These are phyloP conservation scores for Talaromyces sp. DNA, from an alignment of 2,329 filamentous ascomycete species.

Conservation along the genomic window DNA sequence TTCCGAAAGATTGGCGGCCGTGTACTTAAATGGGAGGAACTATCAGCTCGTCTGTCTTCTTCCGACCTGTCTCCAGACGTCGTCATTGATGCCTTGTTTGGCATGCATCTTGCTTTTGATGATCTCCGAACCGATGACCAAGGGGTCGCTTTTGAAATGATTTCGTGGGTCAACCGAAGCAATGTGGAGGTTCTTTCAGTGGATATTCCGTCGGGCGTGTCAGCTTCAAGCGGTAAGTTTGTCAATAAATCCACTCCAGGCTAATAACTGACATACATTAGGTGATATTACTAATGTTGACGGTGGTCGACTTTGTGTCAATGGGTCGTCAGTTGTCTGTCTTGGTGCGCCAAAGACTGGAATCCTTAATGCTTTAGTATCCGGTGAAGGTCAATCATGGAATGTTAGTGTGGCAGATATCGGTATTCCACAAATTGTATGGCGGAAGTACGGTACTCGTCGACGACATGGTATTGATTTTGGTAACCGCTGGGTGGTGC, in stretches of 20 bases:
- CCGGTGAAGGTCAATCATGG: constrained; percentile 64
- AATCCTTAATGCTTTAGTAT: constrained; percentile 73
- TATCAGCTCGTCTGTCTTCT: constrained; percentile 52
- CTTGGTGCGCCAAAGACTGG: constrained; percentile 87
- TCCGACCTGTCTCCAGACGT: constrained; percentile 71
- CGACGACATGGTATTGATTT: constrained; percentile 86
- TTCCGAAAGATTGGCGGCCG: constrained; percentile 82
- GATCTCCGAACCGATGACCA: constrained; percentile 82
- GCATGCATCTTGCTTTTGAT: constrained; percentile 84
- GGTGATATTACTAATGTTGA: constrained; percentile 64
- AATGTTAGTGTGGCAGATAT: constrained; percentile 83
- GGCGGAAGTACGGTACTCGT: constrained; percentile 81
- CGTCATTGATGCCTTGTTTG: constrained; percentile 86
- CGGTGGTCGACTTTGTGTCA: constrained; percentile 76
- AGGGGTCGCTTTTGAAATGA: constrained; percentile 81
- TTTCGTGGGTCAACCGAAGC: constrained; percentile 90
- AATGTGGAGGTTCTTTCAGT: constrained; percentile 81
- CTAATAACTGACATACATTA: constrained; percentile 23
- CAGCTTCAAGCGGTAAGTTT: constrained; percentile 72
- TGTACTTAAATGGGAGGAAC: constrained; percentile 64
- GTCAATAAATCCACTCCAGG: constrained; percentile 24
- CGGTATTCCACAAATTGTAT: constrained; percentile 78
- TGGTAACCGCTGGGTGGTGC: constrained; percentile 81
- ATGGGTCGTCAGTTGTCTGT: constrained; percentile 79
- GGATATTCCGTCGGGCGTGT: constrained; percentile 88